Evolutionary conservation across 352 stramenopile genomes (phyloP).

Genomic region (Pythium vanterpoolii): DNA sequence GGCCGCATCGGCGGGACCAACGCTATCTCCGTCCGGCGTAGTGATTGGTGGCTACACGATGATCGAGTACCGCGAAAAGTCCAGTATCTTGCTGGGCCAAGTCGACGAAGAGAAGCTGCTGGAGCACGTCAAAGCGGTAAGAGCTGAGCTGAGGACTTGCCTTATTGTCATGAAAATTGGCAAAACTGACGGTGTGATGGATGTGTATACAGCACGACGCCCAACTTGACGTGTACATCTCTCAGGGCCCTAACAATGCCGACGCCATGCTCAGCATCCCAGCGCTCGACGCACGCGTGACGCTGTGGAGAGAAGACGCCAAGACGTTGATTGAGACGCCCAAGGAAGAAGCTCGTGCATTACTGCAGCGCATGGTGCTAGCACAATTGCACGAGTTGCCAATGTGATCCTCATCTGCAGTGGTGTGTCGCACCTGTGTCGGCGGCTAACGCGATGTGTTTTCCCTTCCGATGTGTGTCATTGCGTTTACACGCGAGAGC

Average conservation of each 20-base stretch:
- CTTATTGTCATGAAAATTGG: not conserved
- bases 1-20: not conserved
- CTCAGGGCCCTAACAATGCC: slow-evolving; percentile 69
- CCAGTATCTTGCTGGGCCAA: slow-evolving; percentile 53
- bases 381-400: slow-evolving; percentile 22
- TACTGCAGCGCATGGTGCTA: slow-evolving; percentile 43
- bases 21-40: slow-evolving; percentile 9
- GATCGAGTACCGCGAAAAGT: slow-evolving; percentile 62
- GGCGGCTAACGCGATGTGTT: not conserved
- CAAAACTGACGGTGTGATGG: slow-evolving; percentile 1
- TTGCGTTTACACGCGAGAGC: too few relatives aligned
- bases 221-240: slow-evolving; percentile 72
- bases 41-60: slow-evolving; percentile 26
- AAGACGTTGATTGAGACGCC: slow-evolving; percentile 80
- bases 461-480: too few relatives aligned
- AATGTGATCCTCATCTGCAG: slow-evolving; percentile 3
- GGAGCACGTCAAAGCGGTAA: slow-evolving; percentile 72
- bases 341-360: slow-evolving; percentile 59
- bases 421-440: not conserved
- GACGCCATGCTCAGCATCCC: slow-evolving; percentile 84
- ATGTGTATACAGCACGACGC: slow-evolving; percentile 45
- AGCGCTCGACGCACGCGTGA: slow-evolving; percentile 66
- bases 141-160: slow-evolving; percentile 3
- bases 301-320: slow-evolving; percentile 69
- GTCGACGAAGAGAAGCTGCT: slow-evolving; percentile 80